Evolutionary conservation across 495 filamentous ascomycete genomes (phyloP), one percentile per base, ranked within the genome.

Genomic region (Podospora pseudoanserina): DNA sequence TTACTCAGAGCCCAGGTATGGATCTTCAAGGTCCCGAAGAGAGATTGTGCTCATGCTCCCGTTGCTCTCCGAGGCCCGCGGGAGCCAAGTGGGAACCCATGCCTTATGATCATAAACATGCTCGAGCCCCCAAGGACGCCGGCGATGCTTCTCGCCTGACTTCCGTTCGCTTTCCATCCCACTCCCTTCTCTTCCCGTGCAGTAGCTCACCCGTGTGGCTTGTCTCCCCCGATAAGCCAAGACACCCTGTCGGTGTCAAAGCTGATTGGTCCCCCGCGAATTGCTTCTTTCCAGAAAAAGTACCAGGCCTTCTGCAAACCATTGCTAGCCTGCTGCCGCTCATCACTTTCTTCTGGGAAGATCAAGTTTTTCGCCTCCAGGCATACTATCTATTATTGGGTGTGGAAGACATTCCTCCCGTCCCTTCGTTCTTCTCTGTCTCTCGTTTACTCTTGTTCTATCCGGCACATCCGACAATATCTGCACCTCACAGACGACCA

Each of bases 231-330:
- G 60, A 62, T 28, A 62, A 34, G 23, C 16, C 23, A 62, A 62
- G 60, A 62, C 60, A 62, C 55, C 55, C 55, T 4, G 55, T 58
- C 55, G 55, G 55, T 63, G 13, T 4, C 61, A 49, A n/a, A 18
- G 28, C 34, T 63, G 61, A 63, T 63, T 63, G 61, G 30, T 6
- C 28, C 59, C 61, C 61, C 61, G 30, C 61, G 61, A 20, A 63
- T 63, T 63, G 61, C 61, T 63, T 63, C 61, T 63, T 63, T 63
- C 61, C 61, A 63, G 61, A 63, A 63, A 16, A 20, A 63, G 30
- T 39, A 1, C 61, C 20, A 32, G 16, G 59, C 15, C 20, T 44
- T 20, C 61, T 63, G 61, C 61, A 63, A 63, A 32, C 15, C 61
- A 63, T 63, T 44, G 16, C 61, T 62, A 44, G 61, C 61, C 18